Base-by-base conservation (phyloP, 345 rosid genomes). In the Ceriops decandra region DNA sequence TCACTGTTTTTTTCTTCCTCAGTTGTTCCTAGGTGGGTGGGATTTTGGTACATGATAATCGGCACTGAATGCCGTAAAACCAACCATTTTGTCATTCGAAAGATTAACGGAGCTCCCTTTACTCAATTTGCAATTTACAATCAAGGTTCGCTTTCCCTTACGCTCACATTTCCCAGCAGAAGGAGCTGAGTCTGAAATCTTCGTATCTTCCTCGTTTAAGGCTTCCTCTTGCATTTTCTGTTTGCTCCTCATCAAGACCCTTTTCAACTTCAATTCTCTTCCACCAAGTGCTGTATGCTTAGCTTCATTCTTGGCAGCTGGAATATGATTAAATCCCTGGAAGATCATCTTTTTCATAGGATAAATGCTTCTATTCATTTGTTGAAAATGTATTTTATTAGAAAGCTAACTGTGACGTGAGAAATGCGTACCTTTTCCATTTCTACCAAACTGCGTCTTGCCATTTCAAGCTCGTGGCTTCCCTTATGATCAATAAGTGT, bases 1-100 rank as follows among this genome's bases (percentile, higher is more conserved):
- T 69, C 65, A n/a, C 62, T 38, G 13, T 22, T 11, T 22, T 22
- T 0, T 22, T 52, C 52, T 68, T 75, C 77, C 75, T 78, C 77
- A 84, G 64, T 86, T 86, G 67, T 84, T 79, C 73, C 65, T 82
- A 27, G 90, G 88, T 30, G 86, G 85, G 49, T 86, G 90, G 46
- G 83, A 62, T 72, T 57, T 84, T 32, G 90, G 86, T 42, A 65
- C 67, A 57, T 74, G 75, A 81, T 86, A 86, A 72, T 84, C 88
- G 49, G 90, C 82, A 61, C 73, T 82, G 56, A 86, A 86, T 56
- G 85, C 76, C 21, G 84, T 79, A 59, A 84, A 76, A 59, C 77
- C 74, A 0, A 70, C 81, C 78, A 42, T 71, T 60, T 68, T 71
- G 51, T 67, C 70, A 63, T 62, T 61, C 61, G 13, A 27, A 49